A percentile compares a stretch with the other conserved stretches of the same genome.
These are phyloP conservation scores for Antrodiella citrinella DNA, from an alignment of 768 basidiomycete genomes.

Conservation along the genomic window DNA sequence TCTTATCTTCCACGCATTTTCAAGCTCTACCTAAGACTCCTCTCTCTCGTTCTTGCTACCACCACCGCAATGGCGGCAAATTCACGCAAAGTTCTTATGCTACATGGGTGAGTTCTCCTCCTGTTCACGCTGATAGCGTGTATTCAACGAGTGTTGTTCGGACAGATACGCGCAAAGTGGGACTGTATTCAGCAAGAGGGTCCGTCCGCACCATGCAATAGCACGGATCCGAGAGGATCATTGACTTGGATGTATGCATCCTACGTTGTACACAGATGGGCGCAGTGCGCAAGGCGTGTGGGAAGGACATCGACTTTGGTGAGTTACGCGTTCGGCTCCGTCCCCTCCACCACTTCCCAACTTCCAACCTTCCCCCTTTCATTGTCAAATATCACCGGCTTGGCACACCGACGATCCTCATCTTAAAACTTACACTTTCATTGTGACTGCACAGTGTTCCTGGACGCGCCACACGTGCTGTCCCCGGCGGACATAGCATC, in stretches of 20 bases:
- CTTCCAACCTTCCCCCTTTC: too few relatives aligned
- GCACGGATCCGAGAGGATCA: not conserved
- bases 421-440: not conserved
- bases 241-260: not conserved
- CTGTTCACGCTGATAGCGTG: not conserved
- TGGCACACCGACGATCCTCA: not conserved
- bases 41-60: too few relatives aligned
- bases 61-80: constrained; percentile 11
- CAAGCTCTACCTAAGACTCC: too few relatives aligned
- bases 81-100: constrained; percentile 32
- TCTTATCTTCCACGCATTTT: too few relatives aligned
- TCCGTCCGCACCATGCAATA: constrained; percentile 23
- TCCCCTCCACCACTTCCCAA: not conserved
- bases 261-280: constrained; percentile 40
- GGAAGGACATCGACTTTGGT: constrained; percentile 62
- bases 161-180: constrained; percentile 68
- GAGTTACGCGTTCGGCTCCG: constrained; percentile 3
- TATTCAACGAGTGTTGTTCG: not conserved
- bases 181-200: constrained; percentile 62
- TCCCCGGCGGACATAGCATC: constrained; percentile 52
- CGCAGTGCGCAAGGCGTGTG: constrained; percentile 63
- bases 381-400: not conserved
- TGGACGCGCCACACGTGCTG: constrained; percentile 64
- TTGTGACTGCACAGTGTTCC: constrained; percentile 44
- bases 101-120: constrained; percentile 34